A percentile compares a stretch with the other conserved stretches of the same genome.
These are phyloP conservation scores for Crassisporium funariophilum DNA, from an alignment of 768 basidiomycete species.

Conservation along the genomic window DNA sequence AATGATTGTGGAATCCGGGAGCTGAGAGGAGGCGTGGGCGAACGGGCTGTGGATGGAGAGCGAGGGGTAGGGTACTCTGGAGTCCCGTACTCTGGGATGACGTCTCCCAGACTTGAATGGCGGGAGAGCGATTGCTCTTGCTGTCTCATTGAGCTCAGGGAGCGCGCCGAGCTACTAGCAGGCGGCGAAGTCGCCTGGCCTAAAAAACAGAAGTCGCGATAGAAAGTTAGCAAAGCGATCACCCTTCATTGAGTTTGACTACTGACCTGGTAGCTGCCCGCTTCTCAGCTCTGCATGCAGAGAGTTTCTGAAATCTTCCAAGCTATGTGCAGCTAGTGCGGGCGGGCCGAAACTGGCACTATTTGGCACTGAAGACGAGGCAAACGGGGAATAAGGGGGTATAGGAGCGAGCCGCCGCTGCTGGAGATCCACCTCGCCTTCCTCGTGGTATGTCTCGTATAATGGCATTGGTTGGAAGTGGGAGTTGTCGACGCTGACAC, in stretches of 20 bases:
- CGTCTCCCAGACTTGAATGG: constrained; percentile 41
- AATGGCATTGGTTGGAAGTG: constrained; percentile 34
- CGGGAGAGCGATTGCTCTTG: constrained; percentile 39
- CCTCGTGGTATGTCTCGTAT: constrained; percentile 32
- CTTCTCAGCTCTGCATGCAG: constrained; percentile 30
- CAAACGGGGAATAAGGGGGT: constrained; percentile 40
- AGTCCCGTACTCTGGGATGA: constrained; percentile 27
- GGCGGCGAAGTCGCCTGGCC: constrained; percentile 12
- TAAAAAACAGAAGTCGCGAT: constrained; percentile 1
- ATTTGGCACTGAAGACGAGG: too few relatives aligned
- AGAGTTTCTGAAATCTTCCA: constrained; percentile 42
- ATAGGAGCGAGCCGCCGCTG: constrained; percentile 22
- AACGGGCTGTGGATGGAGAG: constrained; percentile 3
- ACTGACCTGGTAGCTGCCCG: constrained; percentile 8
- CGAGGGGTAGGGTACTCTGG: constrained; percentile 15
- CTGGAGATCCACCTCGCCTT: constrained; percentile 14
- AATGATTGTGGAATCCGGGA: too few relatives aligned
- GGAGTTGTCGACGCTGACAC: constrained; percentile 37
- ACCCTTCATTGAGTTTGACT: constrained; percentile 15
- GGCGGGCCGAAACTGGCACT: too few relatives aligned
- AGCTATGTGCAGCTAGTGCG: constrained; percentile 30
- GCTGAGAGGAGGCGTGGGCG: constrained; percentile 9
- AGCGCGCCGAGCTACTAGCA: constrained; percentile 5
- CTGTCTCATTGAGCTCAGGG: constrained; percentile 10
- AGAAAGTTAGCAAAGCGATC: constrained; percentile 9